These are phyloP conservation scores for Aspergillus udagawae DNA, from an alignment of 2,329 filamentous ascomycete species.

Conservation along the genomic window DNA sequence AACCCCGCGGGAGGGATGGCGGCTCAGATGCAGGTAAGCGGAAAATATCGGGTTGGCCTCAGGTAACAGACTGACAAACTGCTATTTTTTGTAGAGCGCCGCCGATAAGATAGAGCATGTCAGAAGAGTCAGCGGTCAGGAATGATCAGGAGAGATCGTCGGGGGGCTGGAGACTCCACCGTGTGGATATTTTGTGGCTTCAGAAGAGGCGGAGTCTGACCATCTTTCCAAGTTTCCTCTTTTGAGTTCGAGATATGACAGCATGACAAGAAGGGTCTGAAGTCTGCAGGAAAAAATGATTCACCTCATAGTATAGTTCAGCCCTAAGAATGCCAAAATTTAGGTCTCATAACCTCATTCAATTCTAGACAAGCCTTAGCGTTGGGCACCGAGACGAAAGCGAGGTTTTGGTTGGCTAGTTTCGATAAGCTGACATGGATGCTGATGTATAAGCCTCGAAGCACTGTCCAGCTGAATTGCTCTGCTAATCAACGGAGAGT, in stretches of 20 bases:
- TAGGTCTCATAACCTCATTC: neutral
- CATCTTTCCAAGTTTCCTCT: no score
- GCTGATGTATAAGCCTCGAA: no score
- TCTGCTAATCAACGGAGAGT: neutral
- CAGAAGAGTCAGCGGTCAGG: constrained; percentile 10
- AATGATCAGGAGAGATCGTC: neutral
- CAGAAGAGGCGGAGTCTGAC: neutral
- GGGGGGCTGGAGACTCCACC: neutral
- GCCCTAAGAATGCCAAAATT: neutral
- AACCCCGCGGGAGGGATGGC: constrained; percentile 29
- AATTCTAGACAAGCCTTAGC: neutral
- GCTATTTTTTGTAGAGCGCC: constrained; percentile 22
- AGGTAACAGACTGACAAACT: constrained; percentile 7
- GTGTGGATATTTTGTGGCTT: neutral
- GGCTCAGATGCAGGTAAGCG: constrained; percentile 32
- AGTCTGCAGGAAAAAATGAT: neutral
- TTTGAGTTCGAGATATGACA: neutral
- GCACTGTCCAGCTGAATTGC: neutral
- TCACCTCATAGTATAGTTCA: neutral
- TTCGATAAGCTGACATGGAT: neutral
- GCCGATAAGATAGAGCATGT: constrained; percentile 31
- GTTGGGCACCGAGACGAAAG: neutral
- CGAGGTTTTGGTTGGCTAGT: neutral
- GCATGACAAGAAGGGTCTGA: neutral
- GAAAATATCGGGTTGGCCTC: neutral